A percentile compares a stretch with the other conserved stretches of the same genome.
These are phyloP conservation scores for Physaria fendleri DNA, from an alignment of 345 rosid genomes.

Conservation along the genomic window DNA sequence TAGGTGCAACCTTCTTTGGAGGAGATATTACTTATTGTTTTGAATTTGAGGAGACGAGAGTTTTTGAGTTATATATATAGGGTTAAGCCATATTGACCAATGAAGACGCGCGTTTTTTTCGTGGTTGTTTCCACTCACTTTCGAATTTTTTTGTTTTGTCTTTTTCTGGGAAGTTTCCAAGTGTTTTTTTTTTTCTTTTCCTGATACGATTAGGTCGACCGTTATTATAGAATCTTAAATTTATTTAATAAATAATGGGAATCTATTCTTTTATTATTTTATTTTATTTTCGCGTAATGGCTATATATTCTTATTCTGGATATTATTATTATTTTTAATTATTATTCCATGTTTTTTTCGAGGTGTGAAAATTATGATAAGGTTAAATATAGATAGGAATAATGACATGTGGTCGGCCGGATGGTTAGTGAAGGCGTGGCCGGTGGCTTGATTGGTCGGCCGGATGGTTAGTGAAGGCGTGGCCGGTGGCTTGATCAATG, in stretches of 20 bases:
- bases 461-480: background rate
- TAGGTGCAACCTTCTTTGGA: constrained; percentile 3
- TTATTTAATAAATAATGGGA: background rate
- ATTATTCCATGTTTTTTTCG: background rate
- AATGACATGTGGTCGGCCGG: background rate
- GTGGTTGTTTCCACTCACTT: background rate
- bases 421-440: background rate
- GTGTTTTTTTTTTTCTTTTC: background rate
- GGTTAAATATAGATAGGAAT: background rate
- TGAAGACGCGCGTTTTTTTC: background rate
- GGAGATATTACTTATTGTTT: constrained; percentile 5
- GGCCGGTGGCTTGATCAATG: constrained; percentile 16
- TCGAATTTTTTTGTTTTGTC: background rate
- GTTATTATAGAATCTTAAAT: background rate
- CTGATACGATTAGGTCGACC: background rate
- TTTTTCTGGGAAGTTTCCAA: background rate
- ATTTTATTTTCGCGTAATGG: background rate
- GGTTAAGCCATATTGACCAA: background rate
- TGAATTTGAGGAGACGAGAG: background rate
- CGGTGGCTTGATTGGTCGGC: background rate
- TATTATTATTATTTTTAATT: background rate
- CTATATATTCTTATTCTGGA: background rate
- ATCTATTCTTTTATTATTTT: background rate
- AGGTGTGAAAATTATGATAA: background rate
- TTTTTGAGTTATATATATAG: background rate